Conservation (phyloP, 768 basidiomycete species). For the Mycena leptocephala region DNA sequence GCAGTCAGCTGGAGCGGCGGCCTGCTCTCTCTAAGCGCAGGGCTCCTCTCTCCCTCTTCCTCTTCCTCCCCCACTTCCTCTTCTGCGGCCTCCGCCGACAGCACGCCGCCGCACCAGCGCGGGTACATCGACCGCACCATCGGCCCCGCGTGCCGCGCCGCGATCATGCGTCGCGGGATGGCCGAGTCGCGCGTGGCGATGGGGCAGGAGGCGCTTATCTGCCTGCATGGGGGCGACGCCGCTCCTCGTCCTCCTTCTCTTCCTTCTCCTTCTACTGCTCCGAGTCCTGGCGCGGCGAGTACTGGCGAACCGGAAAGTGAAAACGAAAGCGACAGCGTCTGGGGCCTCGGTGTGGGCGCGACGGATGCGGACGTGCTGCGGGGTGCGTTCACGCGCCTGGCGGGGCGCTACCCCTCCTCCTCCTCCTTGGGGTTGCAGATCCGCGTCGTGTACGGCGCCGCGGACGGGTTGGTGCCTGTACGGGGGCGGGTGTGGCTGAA, state of each 20-base stretch:
- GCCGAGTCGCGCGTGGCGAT: slow-evolving; percentile 25
- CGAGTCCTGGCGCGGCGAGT: background rate
- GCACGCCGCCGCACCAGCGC: slow-evolving; percentile 19
- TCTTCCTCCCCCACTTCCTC: too few relatives aligned
- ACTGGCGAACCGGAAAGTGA: background rate
- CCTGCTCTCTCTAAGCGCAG: slow-evolving; percentile 12
- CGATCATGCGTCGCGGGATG: slow-evolving; percentile 10
- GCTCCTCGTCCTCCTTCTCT: background rate
- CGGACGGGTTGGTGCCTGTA: slow-evolving; percentile 30
- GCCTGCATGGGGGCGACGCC: background rate
- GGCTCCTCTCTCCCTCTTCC: background rate
- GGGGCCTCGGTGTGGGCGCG: slow-evolving; percentile 30
- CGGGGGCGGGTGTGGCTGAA: slow-evolving; percentile 27
- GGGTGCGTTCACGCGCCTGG: slow-evolving; percentile 24
- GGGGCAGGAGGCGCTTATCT: slow-evolving; percentile 34
- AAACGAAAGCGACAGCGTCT: background rate
- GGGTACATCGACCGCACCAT: slow-evolving; percentile 26
- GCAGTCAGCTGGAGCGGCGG: slow-evolving; percentile 25
- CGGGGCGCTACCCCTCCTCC: background rate
- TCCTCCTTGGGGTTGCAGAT: background rate
- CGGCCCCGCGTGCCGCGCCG: background rate
- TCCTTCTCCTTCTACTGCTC: too few relatives aligned
- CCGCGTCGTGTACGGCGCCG: slow-evolving; percentile 29
- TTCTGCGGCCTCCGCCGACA: too few relatives aligned
- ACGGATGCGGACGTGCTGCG: slow-evolving; percentile 13